Evolutionary conservation across 208 protist species (phyloP).

Genomic region (Trichomonas vaginalis): DNA sequence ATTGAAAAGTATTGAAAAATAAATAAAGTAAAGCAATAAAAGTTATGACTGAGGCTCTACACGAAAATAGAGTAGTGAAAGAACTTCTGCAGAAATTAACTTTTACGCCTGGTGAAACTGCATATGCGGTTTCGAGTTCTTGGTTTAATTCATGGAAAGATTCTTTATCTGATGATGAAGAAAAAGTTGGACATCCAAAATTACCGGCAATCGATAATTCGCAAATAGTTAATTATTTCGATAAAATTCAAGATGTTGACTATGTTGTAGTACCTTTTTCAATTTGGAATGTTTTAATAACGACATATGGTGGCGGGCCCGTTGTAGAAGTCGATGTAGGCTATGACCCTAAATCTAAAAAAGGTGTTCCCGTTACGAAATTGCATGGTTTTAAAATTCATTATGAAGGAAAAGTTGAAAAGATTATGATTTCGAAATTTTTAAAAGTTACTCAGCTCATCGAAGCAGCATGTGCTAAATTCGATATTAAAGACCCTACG

Average conservation of each 20-base stretch:
- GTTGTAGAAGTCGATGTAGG: not conserved
- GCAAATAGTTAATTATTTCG: not conserved
- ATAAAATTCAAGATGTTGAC: not conserved
- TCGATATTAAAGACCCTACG: not conserved
- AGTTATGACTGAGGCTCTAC: not conserved
- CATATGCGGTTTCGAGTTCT: not conserved
- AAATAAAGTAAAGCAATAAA: not conserved
- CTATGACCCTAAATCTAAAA: not conserved
- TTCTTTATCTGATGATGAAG: not conserved
- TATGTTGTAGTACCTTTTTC: not conserved
- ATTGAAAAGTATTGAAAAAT: too few relatives aligned
- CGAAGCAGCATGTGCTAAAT: not conserved
- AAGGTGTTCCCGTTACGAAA: not conserved
- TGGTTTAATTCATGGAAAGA: not conserved
- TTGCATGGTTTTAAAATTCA: not conserved
- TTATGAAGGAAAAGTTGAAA: not conserved
- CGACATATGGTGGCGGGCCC: not conserved
- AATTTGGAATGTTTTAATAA: not conserved
- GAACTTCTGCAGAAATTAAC: not conserved
- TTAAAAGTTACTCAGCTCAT: not conserved
- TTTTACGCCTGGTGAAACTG: not conserved
- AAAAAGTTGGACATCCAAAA: not conserved
- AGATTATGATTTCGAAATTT: not conserved
- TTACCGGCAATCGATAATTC: not conserved
- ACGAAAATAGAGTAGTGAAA: not conserved